Percentiles rank a stretch among this genome's conserved stretches.
Conservation (phyloP, 306 rosid species). For the Albizia julibrissin region DNA sequence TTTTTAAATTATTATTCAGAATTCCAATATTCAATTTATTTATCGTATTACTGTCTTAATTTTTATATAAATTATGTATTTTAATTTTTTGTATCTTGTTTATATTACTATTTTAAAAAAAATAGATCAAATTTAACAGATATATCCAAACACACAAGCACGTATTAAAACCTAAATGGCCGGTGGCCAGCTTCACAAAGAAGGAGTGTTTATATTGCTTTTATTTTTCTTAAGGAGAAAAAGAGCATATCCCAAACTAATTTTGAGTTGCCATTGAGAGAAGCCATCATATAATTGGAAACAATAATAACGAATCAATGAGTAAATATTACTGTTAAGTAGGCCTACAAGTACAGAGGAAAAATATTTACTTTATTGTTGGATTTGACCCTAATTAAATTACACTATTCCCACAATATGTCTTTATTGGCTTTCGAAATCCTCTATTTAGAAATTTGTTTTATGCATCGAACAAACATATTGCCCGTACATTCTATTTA, state of each 20-base stretch:
- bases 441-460: neutral
- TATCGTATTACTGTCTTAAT: neutral
- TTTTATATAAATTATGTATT: too few species aligned
- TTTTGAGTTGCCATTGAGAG: too few species aligned
- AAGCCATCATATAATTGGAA: too few species aligned
- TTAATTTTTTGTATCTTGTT: neutral
- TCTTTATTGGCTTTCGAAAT: neutral
- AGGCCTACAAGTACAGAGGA: neutral
- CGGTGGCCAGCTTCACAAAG: too few species aligned
- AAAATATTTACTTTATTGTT: neutral
- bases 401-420: neutral
- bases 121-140: too few species aligned
- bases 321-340: neutral
- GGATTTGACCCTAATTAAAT: neutral
- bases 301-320: neutral
- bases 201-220: neutral
- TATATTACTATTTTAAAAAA: too few species aligned
- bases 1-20: neutral
- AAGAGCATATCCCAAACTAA: neutral
- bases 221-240: too few species aligned
- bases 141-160: too few species aligned
- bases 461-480: neutral
- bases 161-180: too few species aligned
- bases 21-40: neutral
- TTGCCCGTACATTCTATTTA: constrained; percentile 9